Evolutionary conservation across 352 stramenopile species (phyloP), one percentile per base, ranked within the genome.

Genomic region (Phytopythium boreale): DNA sequence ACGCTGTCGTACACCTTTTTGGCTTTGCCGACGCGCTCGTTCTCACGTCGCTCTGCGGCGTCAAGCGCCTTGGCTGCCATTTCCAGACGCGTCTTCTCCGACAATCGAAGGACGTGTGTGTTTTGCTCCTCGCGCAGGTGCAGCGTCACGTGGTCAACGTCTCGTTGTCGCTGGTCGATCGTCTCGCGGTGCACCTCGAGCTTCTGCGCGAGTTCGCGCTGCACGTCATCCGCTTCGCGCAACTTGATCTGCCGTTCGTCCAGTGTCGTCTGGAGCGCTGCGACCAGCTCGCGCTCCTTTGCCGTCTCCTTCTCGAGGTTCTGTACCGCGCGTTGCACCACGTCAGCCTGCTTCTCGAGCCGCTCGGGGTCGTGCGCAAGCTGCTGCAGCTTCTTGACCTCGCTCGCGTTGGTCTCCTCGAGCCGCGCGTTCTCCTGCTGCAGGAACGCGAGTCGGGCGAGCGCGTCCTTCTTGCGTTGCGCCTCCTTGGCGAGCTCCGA

Each of bases 131-230:
- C 85, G 11, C 84, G 83, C 24, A 98, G 65, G 36, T 96, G 91
- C 46, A 95, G 68, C 17, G 77, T 91, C 34, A 98, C 84, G 62
- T 93, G 82, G 62, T 96, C 89, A 17, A 97, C 85, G 68, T 98
- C 91, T n/a, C 88, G 88, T 63, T 97, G 88, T 0, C 91, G 87
- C 66, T 98, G 86, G 56, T 96, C 89, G 51, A 97, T 93, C 50
- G 87, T 97, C 9, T 96, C 85, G 41, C 90, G 82, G 67, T 97
- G 90, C 7, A 97, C 72, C 22, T 98, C 89, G 14, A 97, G 68
- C 61, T 96, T 96, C 66, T 94, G 88, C 31, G 68, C 61, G 9
- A 97, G 75, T 56, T 94, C 90, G 24, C 80, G 82, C 51, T 89
- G 79, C 12, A 96, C 71, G 61, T 92, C 85, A 7, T 96, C 85